Percentiles rank a stretch among this genome's conserved stretches.
These are phyloP conservation scores for Protomyces inundatus DNA, from an alignment of 1,139 yeast species.

Conservation along the genomic window DNA sequence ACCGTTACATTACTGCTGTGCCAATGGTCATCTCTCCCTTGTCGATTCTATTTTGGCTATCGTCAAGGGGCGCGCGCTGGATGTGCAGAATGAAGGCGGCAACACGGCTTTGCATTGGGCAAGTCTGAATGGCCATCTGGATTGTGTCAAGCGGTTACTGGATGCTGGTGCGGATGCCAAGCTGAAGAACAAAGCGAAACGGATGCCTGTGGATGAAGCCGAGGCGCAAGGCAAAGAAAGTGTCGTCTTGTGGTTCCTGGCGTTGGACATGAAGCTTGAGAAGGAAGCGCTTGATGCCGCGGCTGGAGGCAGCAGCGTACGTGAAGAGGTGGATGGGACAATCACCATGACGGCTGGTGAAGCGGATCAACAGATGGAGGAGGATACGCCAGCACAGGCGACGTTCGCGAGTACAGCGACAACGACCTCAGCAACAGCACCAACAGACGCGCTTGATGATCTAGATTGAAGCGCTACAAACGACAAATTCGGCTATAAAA, in stretches of 20 bases:
- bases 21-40: constrained; percentile 63
- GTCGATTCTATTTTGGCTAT: background rate
- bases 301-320: constrained; percentile 12
- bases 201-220: constrained; percentile 85
- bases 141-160: constrained; percentile 62
- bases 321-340: background rate
- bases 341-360: constrained; percentile 16
- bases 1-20: constrained; percentile 90
- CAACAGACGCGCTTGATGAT: background rate
- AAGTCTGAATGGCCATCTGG: constrained; percentile 75
- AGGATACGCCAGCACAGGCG: background rate
- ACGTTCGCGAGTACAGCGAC: background rate
- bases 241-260: constrained; percentile 54
- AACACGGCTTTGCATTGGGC: constrained; percentile 98
- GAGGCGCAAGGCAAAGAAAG: constrained; percentile 54
- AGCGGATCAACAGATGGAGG: background rate
- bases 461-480: background rate
- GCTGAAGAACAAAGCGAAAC: constrained; percentile 63
- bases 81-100: constrained; percentile 63
- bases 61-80: background rate
- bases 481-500: constrained; percentile 40
- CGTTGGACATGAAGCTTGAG: constrained; percentile 28
- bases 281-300: constrained; percentile 22
- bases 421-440: background rate
- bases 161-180: constrained; percentile 81